These are phyloP conservation scores for Exophiala dermatitidis DNA, from an alignment of 2,329 filamentous ascomycete genomes.

Conservation along the genomic window DNA sequence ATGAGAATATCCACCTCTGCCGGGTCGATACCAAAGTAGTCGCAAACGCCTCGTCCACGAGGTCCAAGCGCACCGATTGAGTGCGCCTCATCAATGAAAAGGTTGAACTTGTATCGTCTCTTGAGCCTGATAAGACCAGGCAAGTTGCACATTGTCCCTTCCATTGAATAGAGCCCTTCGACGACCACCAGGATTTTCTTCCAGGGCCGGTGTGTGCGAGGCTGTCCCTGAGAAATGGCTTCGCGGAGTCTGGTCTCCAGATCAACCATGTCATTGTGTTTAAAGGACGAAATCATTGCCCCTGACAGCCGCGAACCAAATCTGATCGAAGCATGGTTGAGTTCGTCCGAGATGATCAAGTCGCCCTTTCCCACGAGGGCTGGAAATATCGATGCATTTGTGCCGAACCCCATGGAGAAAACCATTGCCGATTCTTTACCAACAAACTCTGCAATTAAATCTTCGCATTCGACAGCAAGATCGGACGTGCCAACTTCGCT, in stretches of 20 bases:
- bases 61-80: constrained; percentile 90
- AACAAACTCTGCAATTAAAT: constrained; percentile 80
- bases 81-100: constrained; percentile 95
- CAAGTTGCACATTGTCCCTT: constrained; percentile 97
- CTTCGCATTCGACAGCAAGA: constrained; percentile 80
- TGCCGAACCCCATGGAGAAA: constrained; percentile 98
- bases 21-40: constrained; percentile 91
- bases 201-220: constrained; percentile 96
- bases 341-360: constrained; percentile 89
- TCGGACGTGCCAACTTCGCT: constrained; percentile 81
- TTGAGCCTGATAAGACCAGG: constrained; percentile 80
- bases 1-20: constrained; percentile 88
- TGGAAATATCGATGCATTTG: constrained; percentile 87
- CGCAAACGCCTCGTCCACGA: constrained; percentile 83
- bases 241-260: constrained; percentile 82
- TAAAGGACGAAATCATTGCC: constrained; percentile 92
- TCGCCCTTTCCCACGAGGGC: constrained; percentile 88
- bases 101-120: constrained; percentile 91
- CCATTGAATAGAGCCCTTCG: constrained; percentile 98
- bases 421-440: constrained; percentile 93
- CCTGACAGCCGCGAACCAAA: constrained; percentile 90
- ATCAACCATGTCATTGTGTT: constrained; percentile 90
- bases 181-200: constrained; percentile 97
- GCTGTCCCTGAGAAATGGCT: constrained; percentile 91
- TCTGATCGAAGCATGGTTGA: constrained; percentile 96